Evolutionary conservation across 805 yeast species (phyloP), one percentile per base, ranked within the genome.

Genomic region (Ogataea ganodermae): DNA sequence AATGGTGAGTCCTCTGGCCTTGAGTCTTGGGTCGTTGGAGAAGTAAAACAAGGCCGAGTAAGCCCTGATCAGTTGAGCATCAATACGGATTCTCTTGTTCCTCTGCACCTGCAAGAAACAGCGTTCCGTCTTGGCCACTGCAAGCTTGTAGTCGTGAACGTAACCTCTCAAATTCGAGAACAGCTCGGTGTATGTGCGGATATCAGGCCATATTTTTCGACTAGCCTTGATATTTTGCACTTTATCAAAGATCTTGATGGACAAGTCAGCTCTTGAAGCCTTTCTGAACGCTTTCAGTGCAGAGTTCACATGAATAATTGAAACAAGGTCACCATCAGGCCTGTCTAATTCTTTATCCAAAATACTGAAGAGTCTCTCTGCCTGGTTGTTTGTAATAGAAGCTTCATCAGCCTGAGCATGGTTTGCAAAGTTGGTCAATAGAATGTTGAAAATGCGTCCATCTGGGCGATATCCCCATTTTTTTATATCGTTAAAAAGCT

Each of bases 381-480:
- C 70, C 35, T 67, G 71, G 12, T 61, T 63, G 4, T 47, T 45
- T 13, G 76, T 63, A 3, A 76, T 52, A 7, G 48, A 38, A 18
- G 46, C 24, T 13, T 38, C 45, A 3, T 33, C 22, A 2, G 41
- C 23, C 9, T 47, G 44, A 27, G 57, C 46, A n/a, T 61, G 59
- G 7, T 67, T 65, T 1, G 79, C 68, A 47, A 75, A 67, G 0
- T 78, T 80, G 31, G 70, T 63, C 42, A 79, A 74, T 7, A 79
- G 44, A 4, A 78, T 71, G 6, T 79, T 77, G 40, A 72, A 59
- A 2, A 79, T 67, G 26, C 72, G 69, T 21, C 78, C 76, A 54
- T 83, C 79, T 4, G 74, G 67, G 2, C 76, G 74, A 10, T 81
- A 72, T 1, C 76, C 78, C 82, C 87, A 78, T 59, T 83, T 84